These are phyloP conservation scores for Cryphonectria radicalis DNA, from an alignment of 2,329 filamentous ascomycete species.

Conservation along the genomic window DNA sequence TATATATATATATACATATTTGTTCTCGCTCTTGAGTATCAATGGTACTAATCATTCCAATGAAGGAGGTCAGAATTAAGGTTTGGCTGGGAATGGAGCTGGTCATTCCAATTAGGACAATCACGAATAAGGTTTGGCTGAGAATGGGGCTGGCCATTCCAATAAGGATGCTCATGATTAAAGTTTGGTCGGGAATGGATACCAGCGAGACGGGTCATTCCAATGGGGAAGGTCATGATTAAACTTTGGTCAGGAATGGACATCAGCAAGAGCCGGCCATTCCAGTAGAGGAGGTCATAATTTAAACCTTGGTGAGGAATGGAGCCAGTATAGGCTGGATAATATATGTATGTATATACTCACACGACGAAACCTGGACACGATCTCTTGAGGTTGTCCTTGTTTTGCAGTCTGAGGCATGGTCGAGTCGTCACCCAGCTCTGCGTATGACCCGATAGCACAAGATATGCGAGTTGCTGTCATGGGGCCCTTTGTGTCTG, in stretches of 20 bases:
- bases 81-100: too few relatives aligned
- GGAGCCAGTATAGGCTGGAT: not conserved
- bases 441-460: not conserved
- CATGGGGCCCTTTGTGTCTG: not conserved
- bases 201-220: not conserved
- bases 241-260: not conserved
- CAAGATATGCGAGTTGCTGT: not conserved
- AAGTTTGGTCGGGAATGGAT: not conserved
- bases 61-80: too few relatives aligned
- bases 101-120: too few relatives aligned
- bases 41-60: not conserved
- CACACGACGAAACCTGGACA: not conserved
- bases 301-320: not conserved
- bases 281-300: too few relatives aligned
- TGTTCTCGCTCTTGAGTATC: not conserved
- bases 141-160: not conserved
- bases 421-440: slow-evolving; percentile 1
- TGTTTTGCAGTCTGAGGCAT: not conserved
- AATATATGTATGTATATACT: not conserved
- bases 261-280: too few relatives aligned
- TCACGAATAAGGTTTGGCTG: not conserved
- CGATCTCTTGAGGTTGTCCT: not conserved
- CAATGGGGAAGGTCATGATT: not conserved
- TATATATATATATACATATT: not conserved
- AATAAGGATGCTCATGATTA: not conserved